phyloP scores from a whole-genome alignment of 2,329 filamentous ascomycete species.

The Penicillium concentricum region DNA sequence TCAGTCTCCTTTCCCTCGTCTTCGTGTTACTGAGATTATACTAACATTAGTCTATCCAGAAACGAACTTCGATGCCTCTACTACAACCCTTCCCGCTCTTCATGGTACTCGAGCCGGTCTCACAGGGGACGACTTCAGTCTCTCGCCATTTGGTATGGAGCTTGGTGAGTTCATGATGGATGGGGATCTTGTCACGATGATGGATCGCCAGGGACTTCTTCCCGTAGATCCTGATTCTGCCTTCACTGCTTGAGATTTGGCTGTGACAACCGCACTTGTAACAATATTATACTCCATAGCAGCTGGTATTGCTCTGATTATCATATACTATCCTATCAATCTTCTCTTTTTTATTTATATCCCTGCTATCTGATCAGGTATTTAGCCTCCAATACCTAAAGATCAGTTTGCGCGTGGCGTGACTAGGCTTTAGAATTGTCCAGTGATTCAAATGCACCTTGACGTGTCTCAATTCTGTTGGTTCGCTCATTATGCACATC shows the following conservation, averaged over 20 bases:
- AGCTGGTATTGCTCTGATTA: not conserved
- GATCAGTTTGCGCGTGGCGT: no score
- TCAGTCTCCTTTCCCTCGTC: not conserved
- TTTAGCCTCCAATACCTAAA: no score
- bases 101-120: not conserved
- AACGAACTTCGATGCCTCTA: not conserved
- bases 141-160: constrained; percentile 34
- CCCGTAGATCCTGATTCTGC: not conserved
- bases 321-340: no score
- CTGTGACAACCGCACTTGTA: not conserved
- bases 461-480: no score
- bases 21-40: no score
- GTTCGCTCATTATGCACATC: no score
- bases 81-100: not conserved
- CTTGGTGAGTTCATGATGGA: constrained; percentile 41
- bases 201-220: not conserved
- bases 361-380: no score
- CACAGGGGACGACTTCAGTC: constrained; percentile 1
- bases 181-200: constrained; percentile 25
- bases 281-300: not conserved
- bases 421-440: no score
- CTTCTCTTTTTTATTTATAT: no score
- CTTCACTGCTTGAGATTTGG: not conserved
- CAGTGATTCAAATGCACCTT: no score
- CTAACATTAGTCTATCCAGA: not conserved